phyloP scores from a whole-genome alignment of 2,329 filamentous ascomycete genomes.

The Aspergillus phoenicis region DNA sequence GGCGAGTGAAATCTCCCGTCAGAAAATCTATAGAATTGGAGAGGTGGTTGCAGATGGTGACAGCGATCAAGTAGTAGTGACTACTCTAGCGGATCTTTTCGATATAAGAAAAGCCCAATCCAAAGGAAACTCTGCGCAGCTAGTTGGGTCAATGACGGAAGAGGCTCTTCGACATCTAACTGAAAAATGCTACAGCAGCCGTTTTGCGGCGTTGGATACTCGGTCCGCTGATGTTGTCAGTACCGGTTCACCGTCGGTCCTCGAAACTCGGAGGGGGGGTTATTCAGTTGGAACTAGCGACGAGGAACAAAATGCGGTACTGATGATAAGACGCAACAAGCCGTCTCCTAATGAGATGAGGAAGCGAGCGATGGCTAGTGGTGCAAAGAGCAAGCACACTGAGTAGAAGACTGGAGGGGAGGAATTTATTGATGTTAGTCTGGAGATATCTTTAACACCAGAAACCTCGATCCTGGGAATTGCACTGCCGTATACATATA shows the following conservation, averaged over 20 bases:
- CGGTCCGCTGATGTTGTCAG: conserved; percentile 11
- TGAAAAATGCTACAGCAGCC: conserved; percentile 35
- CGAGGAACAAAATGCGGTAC: conserved; percentile 23
- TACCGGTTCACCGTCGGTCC: conserved; percentile 14
- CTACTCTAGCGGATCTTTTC: conserved; percentile 47
- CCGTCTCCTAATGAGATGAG: conserved; percentile 34
- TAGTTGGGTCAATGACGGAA: conserved; percentile 42
- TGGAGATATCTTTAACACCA: neutral
- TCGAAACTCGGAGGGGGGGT: neutral
- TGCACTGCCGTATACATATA: no score
- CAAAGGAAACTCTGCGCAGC: conserved; percentile 37
- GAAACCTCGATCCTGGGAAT: no score
- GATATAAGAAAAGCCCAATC: conserved; percentile 42
- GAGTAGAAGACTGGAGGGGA: conserved; percentile 2
- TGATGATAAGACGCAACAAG: conserved; percentile 23
- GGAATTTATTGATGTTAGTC: neutral
- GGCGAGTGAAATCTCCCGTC: conserved; percentile 33
- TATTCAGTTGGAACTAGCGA: conserved; percentile 1
- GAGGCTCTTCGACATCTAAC: conserved; percentile 29
- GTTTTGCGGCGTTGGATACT: conserved; percentile 25
- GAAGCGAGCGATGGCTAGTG: conserved; percentile 24
- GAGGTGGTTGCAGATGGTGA: conserved; percentile 42
- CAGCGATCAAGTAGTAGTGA: conserved; percentile 47
- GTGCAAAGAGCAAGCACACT: neutral
- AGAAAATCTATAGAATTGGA: conserved; percentile 40